Conservation (phyloP, 192 early-diverging fungal genomes). For the Entomortierella chlamydospora region DNA sequence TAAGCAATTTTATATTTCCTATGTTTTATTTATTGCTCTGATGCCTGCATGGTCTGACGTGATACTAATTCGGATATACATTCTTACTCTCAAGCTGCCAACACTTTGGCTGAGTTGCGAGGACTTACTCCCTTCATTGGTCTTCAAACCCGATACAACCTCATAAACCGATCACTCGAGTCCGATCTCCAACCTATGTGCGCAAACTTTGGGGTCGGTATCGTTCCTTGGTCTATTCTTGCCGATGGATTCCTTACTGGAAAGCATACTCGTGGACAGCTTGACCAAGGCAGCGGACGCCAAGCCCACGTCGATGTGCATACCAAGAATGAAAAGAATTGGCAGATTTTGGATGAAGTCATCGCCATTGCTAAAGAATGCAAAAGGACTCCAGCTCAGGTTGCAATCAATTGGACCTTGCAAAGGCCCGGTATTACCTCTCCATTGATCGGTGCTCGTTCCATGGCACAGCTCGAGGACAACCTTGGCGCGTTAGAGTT, state of each 20-base stretch:
- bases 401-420: conserved; percentile 61
- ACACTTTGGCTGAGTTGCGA: conserved; percentile 45
- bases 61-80: too few species aligned
- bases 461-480: conserved; percentile 42
- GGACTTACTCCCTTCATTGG: conserved; percentile 46
- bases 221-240: conserved; percentile 67
- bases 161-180: conserved; percentile 48
- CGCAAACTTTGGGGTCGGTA: conserved; percentile 43
- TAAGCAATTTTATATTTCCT: conserved; percentile 6
- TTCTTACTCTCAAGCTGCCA: conserved; percentile 17
- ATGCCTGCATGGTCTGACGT: neutral
- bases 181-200: conserved; percentile 51
- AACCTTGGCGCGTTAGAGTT: conserved; percentile 54
- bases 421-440: conserved; percentile 59
- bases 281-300: conserved; percentile 4
- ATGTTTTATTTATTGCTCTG: too few species aligned
- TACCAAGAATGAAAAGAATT: conserved; percentile 34
- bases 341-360: conserved; percentile 59
- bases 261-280: conserved; percentile 33
- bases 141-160: conserved; percentile 46
- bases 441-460: conserved; percentile 47
- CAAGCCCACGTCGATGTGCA: conserved; percentile 9
- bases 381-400: conserved; percentile 55
- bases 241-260: conserved; percentile 64
- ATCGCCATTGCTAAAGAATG: conserved; percentile 54